phyloP scores from a whole-genome alignment of 148 eudicot species.

The Gaultheria prostrata region DNA sequence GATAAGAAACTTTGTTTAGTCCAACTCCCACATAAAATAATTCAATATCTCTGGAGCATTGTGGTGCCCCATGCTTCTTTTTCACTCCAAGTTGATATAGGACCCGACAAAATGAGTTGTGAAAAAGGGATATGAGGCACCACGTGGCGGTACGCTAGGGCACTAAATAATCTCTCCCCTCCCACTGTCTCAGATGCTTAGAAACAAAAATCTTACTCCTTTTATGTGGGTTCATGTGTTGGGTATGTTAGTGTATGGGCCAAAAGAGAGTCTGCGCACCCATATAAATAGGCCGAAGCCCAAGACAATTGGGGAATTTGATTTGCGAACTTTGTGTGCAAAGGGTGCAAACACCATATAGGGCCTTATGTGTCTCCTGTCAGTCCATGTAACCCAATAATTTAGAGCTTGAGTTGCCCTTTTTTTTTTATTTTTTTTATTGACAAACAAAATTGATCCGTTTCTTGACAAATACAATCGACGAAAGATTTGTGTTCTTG shows the following conservation, averaged over 20 bases:
- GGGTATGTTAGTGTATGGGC: neutral
- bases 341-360: neutral
- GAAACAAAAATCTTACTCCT: neutral
- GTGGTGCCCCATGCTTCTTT: too few species aligned
- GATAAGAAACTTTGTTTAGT: too few species aligned
- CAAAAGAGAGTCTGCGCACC: neutral
- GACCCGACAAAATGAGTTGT: too few species aligned
- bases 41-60: too few species aligned
- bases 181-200: too few species aligned
- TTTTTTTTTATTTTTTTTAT: neutral
- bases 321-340: too few species aligned
- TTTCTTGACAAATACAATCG: neutral
- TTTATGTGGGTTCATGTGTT: neutral
- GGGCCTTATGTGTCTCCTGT: neutral
- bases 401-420: neutral
- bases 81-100: too few species aligned
- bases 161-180: too few species aligned
- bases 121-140: too few species aligned
- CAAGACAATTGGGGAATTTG: neutral
- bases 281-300: neutral
- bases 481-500: neutral
- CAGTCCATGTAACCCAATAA: neutral
- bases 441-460: neutral
- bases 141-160: neutral
- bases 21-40: too few species aligned